phyloP scores from a whole-genome alignment of 768 basidiomycete genomes.

The Termitomyces sp. region DNA sequence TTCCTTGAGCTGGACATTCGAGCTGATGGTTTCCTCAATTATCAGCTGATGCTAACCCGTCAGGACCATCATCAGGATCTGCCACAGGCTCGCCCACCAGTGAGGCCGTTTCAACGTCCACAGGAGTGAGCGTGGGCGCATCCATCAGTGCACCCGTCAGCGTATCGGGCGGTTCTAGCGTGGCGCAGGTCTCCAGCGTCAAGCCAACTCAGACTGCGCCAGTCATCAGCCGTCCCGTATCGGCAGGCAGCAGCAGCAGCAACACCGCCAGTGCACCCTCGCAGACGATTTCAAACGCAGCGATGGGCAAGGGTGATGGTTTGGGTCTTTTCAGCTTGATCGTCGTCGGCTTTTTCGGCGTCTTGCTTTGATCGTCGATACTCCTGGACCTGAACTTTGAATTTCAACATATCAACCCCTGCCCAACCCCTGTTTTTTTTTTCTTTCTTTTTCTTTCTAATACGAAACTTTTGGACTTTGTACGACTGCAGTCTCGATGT shows the following conservation, averaged over 20 bases:
- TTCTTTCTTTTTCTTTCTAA: no score
- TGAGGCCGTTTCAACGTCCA: not conserved
- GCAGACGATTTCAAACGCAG: not conserved
- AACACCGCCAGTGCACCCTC: not conserved
- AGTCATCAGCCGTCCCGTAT: not conserved
- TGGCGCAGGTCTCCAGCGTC: not conserved
- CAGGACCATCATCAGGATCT: not conserved
- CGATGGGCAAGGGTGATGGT: not conserved
- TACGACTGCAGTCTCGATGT: not conserved
- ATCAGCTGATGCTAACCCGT: not conserved
- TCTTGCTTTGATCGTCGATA: not conserved
- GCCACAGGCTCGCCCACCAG: not conserved
- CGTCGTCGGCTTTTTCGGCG: slow-evolving; percentile 3
- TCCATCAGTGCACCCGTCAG: not conserved
- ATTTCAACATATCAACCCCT: not conserved
- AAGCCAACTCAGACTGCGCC: not conserved
- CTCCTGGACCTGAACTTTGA: not conserved
- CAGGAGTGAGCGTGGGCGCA: not conserved
- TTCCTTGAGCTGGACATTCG: not conserved
- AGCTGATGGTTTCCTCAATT: not conserved
- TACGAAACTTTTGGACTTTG: not conserved
- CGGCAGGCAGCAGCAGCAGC: not conserved
- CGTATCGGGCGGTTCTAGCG: not conserved
- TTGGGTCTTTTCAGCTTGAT: slow-evolving; percentile 1
- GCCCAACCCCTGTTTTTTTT: not conserved